Evolutionary conservation across 768 basidiomycete species (phyloP).

Genomic region (Xerocomellus amylosporus): DNA sequence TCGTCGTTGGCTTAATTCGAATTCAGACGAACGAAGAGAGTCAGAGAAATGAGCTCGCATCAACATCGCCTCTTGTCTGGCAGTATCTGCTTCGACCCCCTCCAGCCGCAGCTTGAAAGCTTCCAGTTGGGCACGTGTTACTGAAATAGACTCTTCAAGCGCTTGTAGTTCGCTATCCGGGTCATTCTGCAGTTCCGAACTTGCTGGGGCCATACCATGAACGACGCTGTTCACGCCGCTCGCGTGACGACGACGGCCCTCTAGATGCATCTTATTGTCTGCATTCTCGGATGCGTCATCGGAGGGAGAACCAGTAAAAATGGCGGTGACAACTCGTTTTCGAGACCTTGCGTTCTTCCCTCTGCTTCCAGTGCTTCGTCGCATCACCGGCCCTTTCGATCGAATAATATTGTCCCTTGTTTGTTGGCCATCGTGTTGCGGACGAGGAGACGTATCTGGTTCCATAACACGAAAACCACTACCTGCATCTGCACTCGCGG

Average conservation of each 20-base stretch:
- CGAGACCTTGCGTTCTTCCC: constrained; percentile 8
- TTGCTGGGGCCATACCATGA: neutral
- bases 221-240: neutral
- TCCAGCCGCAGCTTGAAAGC: constrained; percentile 28
- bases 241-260: neutral
- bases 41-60: neutral
- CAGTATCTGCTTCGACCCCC: constrained; percentile 23
- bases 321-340: constrained; percentile 30
- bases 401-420: neutral
- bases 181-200: neutral
- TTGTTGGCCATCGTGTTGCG: neutral
- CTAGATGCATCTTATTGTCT: neutral
- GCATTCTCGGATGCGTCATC: neutral
- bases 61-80: constrained; percentile 12
- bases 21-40: neutral
- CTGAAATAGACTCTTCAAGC: constrained; percentile 25
- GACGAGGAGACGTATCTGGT: neutral
- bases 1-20: neutral
- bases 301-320: constrained; percentile 23
- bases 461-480: neutral
- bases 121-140: constrained; percentile 27
- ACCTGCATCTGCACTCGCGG: neutral
- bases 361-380: constrained; percentile 7
- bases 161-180: constrained; percentile 10
- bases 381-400: neutral